A percentile compares a stretch with the other conserved stretches of the same genome.
Conservation (phyloP, 345 rosid species). For the Acer saccharum region DNA sequence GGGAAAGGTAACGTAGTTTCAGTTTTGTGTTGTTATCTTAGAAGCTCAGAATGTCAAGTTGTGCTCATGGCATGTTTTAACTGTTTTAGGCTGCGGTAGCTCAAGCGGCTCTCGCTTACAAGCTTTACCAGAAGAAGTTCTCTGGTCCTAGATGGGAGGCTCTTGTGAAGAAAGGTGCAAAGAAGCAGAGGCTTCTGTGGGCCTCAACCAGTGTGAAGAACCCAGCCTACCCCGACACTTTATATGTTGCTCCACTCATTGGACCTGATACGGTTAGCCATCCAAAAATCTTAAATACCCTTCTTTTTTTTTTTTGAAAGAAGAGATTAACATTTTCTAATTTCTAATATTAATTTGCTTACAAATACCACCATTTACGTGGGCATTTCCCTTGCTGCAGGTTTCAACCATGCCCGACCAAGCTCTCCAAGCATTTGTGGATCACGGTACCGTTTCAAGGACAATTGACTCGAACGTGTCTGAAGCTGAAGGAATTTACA, state of each 20-base stretch:
- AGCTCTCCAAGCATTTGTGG: conserved; percentile 86
- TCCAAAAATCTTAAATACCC: not conserved
- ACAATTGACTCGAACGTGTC: conserved; percentile 88
- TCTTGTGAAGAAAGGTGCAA: conserved; percentile 91
- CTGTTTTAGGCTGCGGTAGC: conserved; percentile 87
- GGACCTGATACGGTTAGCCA: conserved; percentile 90
- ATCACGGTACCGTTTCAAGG: conserved; percentile 82
- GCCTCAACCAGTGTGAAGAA: conserved; percentile 98
- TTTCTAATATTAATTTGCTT: not conserved
- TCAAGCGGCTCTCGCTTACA: conserved; percentile 92
- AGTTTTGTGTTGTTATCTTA: not conserved
- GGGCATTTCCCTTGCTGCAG: conserved; percentile 33
- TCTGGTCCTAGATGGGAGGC: conserved; percentile 99
- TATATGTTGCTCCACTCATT: conserved; percentile 88
- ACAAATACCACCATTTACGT: not conserved
- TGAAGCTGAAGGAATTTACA: conserved; percentile 95
- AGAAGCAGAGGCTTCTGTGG: conserved; percentile 95
- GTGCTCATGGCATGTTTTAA: conserved; percentile 21
- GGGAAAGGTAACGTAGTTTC: conserved; percentile 66
- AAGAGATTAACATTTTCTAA: not conserved
- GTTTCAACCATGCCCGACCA: conserved; percentile 99
- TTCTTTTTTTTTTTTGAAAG: too few relatives aligned
- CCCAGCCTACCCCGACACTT: conserved; percentile 89
- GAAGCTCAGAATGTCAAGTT: conserved; percentile 5
- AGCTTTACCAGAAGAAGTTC: conserved; percentile 96